Conservation (phyloP, 2,329 filamentous ascomycete species). For the Diaporthe sp. region DNA sequence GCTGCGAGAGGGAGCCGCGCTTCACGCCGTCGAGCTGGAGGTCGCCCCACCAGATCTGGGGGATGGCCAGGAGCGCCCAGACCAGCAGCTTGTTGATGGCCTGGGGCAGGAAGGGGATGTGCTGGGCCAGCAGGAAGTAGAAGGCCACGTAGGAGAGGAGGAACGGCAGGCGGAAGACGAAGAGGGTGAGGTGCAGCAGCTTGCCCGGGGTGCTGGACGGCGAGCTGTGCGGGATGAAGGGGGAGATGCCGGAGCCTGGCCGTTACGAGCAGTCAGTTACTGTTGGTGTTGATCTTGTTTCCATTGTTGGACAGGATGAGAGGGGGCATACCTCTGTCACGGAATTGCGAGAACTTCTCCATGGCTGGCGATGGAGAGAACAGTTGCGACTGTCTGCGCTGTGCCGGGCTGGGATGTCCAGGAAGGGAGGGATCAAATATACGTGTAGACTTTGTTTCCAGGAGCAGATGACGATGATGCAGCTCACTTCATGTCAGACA, state of each 20-base stretch:
- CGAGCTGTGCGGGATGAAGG: constrained; percentile 87
- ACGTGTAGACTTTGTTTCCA: not conserved
- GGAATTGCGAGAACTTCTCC: constrained; percentile 96
- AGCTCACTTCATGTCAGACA: constrained; percentile 32
- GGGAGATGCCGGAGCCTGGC: constrained; percentile 94
- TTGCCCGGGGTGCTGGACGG: constrained; percentile 74
- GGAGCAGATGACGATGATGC: constrained; percentile 3
- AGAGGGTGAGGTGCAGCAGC: constrained; percentile 78
- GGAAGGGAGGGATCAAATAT: not conserved
- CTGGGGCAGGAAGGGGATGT: constrained; percentile 69
- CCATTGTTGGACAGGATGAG: constrained; percentile 10
- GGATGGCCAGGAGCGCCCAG: constrained; percentile 89
- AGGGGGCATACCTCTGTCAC: constrained; percentile 80
- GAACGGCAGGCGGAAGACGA: constrained; percentile 84
- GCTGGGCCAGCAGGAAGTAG: constrained; percentile 88
- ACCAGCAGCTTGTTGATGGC: constrained; percentile 83
- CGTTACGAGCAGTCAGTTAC: not conserved
- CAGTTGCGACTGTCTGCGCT: not conserved
- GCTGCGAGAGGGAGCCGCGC: constrained; percentile 86
- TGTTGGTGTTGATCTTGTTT: constrained; percentile 18
- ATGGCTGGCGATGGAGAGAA: constrained; percentile 61
- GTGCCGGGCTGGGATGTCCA: not conserved
- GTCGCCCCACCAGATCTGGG: constrained; percentile 98
- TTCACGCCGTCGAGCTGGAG: constrained; percentile 98
- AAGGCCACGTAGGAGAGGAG: constrained; percentile 76